These are phyloP conservation scores for Dacryopinax spathularia DNA, from an alignment of 768 basidiomycete genomes.

Conservation along the genomic window DNA sequence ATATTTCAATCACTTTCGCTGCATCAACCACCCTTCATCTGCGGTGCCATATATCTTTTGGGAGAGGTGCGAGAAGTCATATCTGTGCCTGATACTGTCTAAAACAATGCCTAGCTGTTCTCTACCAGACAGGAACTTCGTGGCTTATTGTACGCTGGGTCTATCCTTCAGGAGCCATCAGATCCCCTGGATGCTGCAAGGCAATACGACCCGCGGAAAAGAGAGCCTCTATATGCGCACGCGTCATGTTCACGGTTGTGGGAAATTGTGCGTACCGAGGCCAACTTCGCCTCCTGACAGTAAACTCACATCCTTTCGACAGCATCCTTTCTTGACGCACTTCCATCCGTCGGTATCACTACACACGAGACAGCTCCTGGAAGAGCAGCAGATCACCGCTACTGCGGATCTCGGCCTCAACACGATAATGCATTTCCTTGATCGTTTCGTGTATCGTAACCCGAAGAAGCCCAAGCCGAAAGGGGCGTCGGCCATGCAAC, in stretches of 20 bases:
- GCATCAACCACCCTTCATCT: constrained; percentile 74
- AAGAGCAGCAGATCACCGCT: constrained; percentile 57
- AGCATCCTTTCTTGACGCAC: constrained; percentile 71
- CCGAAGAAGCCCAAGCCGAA: constrained; percentile 60
- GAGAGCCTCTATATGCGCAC: constrained; percentile 76
- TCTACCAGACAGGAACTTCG: constrained; percentile 34
- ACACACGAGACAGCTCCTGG: constrained; percentile 69
- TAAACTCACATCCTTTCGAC: background rate
- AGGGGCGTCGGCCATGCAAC: constrained; percentile 92
- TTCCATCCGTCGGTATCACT: constrained; percentile 84
- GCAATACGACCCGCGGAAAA: constrained; percentile 72
- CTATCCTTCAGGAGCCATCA: constrained; percentile 14
- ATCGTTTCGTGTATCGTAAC: constrained; percentile 94
- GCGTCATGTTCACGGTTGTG: constrained; percentile 70
- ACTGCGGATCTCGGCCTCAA: constrained; percentile 81
- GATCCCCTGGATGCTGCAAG: constrained; percentile 8
- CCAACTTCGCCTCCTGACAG: background rate
- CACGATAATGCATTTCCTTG: constrained; percentile 87
- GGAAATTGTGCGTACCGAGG: constrained; percentile 64
- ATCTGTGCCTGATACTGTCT: constrained; percentile 9
- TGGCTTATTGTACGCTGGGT: constrained; percentile 30
- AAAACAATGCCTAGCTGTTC: constrained; percentile 33
- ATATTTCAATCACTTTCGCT: constrained; percentile 66
- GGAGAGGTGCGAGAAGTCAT: constrained; percentile 56
- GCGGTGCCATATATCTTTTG: constrained; percentile 73